A percentile compares a stretch with the other conserved stretches of the same genome.
phyloP scores from a whole-genome alignment of 208 protist genomes.

The Lotmaria passim region DNA sequence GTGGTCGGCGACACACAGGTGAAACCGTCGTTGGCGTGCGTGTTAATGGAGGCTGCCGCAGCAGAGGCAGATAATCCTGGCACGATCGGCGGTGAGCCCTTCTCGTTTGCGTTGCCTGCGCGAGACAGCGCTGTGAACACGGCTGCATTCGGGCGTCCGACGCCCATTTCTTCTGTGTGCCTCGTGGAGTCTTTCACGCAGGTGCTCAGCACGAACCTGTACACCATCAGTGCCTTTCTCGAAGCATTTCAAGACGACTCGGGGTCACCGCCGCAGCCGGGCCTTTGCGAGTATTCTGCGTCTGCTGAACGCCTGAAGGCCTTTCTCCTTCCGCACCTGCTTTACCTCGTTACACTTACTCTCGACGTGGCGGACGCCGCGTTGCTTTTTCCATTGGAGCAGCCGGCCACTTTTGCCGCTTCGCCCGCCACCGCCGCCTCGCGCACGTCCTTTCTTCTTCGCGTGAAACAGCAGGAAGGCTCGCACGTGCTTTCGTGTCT shows the following conservation, averaged over 20 bases:
- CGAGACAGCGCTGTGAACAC: too few relatives aligned
- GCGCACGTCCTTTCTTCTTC: background rate
- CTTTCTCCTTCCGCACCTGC: background rate
- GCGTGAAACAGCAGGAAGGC: constrained; percentile 24
- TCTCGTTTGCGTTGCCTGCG: too few relatives aligned
- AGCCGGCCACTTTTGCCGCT: too few relatives aligned
- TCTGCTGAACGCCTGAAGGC: background rate
- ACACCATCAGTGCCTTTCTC: constrained; percentile 27
- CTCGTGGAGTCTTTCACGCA: constrained; percentile 1
- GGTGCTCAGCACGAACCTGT: constrained; percentile 24
- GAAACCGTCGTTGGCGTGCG: background rate
- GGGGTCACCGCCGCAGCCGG: background rate
- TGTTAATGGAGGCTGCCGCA: background rate
- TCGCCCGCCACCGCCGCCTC: background rate
- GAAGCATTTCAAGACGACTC: background rate
- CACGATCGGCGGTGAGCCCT: too few relatives aligned
- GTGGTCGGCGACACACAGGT: background rate
- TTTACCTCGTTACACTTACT: constrained; percentile 5
- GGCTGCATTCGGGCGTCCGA: too few relatives aligned
- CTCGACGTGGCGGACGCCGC: constrained; percentile 1
- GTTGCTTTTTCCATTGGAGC: too few relatives aligned
- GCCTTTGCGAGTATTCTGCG: too few relatives aligned
- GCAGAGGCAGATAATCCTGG: too few relatives aligned
- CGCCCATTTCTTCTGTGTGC: background rate
- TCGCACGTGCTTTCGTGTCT: constrained; percentile 21